Base-by-base conservation (phyloP, 148 eudicot genomes). In the Rhododendron griersonianum region DNA sequence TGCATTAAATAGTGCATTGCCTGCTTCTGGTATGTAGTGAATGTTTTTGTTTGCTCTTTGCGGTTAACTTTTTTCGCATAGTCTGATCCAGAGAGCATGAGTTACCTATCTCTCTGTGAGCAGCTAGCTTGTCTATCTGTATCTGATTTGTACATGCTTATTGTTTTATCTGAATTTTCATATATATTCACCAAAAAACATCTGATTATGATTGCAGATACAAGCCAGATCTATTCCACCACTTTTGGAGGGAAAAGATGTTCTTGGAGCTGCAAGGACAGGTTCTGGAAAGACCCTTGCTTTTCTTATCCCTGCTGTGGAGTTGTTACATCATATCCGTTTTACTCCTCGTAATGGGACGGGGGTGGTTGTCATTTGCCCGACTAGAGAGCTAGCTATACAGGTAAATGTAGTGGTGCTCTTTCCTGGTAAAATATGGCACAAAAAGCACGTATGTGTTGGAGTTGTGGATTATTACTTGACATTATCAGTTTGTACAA, bases 221-320 rank as follows among this genome's bases (percentile, higher is more conserved):
- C 99, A 97, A 95, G 95, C 99, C 44, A 87, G 96, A 86, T 74
- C 98, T 19, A 95, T 97, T 87, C 96, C 98, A 41, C 95, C 95
- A 55, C 95, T 97, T 45, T 78, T 95, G 86, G 96, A 93, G 90
- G 98, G 96, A 25, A 93, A 93, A 90, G 98, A 97, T 90, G 95
- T 97, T 84, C 98, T 97, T 89, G 99, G 99, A 85, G 99, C 99
- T 87, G 99, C 99, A 82, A 94, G 99, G 85, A 97, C 99, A 59
- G 99, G 99, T 89, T 95, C 99, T 15, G 99, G 99, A 57, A 97
- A 95, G 91, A 97, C 99, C 79, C 98, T 95, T 88, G 99, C 99
- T 19, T 97, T 97, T 88, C 35, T 33, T 33, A 33, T 33, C 1
- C 35, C 35, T 33, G 35, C 35, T 33, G 35, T 33, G 35, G 35